phyloP scores from a whole-genome alignment of 148 eudicot genomes.

The Beta vulgaris region DNA sequence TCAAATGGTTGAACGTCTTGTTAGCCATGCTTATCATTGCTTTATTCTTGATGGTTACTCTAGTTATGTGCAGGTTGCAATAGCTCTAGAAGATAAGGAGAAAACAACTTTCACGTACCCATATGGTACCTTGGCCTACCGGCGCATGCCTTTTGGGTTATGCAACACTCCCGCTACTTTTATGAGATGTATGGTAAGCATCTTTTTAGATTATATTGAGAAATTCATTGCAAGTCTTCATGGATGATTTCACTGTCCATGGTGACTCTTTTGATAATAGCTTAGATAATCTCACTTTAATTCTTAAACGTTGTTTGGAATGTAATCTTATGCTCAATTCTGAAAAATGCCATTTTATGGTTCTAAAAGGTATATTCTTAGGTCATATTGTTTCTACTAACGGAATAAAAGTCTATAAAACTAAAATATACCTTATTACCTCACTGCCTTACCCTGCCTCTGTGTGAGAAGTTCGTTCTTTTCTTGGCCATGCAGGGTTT shows the following conservation, averaged over 20 bases:
- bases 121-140: no score
- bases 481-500: not conserved
- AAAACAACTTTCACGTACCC: no score
- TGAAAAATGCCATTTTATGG: not conserved
- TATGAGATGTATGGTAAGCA: constrained; percentile 9
- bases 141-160: no score
- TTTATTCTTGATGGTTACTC: constrained; percentile 19
- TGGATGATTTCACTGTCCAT: no score
- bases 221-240: no score
- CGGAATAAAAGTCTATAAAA: not conserved
- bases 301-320: not conserved
- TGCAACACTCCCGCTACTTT: constrained; percentile 7
- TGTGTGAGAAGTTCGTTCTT: not conserved
- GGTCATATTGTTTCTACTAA: not conserved
- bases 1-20: constrained; percentile 11
- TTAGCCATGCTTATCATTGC: not conserved
- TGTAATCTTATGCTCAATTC: not conserved
- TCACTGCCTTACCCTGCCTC: not conserved
- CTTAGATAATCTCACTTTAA: no score
- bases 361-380: not conserved
- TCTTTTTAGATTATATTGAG: not conserved
- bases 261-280: no score
- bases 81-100: constrained; percentile 7
- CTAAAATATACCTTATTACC: not conserved
- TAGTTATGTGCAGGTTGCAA: not conserved